phyloP scores from a whole-genome alignment of 148 eudicot species.

The Chenopodium berlandieri region DNA sequence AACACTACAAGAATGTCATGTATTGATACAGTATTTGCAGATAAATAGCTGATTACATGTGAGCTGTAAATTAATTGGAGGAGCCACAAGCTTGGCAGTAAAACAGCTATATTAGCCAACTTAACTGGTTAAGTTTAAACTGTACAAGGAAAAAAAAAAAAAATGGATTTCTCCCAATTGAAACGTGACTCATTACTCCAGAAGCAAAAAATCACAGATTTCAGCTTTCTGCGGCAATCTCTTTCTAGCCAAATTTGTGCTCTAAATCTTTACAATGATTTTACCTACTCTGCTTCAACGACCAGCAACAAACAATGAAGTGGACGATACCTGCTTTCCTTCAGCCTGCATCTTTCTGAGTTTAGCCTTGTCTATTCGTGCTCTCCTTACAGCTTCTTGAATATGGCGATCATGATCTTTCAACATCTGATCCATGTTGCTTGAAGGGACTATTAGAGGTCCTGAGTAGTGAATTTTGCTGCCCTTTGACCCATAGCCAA shows the following conservation, averaged over 20 bases:
- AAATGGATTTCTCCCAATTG: constrained; percentile 8
- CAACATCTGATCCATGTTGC: constrained; percentile 83
- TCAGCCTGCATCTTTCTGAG: constrained; percentile 57
- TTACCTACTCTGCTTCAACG: constrained; percentile 39
- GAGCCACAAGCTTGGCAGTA: constrained; percentile 18
- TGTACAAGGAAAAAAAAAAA: constrained; percentile 27
- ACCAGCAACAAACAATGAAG: constrained; percentile 51
- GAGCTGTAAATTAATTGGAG: constrained; percentile 3
- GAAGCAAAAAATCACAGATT: constrained; percentile 19
- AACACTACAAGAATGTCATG: constrained; percentile 16
- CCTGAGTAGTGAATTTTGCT: constrained; percentile 95
- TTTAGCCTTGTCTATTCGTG: constrained; percentile 71
- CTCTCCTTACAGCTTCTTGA: constrained; percentile 86
- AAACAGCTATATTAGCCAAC: constrained; percentile 6
- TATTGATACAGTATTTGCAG: constrained; percentile 13
- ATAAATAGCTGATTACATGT: constrained; percentile 22
- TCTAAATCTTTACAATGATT: constrained; percentile 25
- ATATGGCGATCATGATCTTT: constrained; percentile 91
- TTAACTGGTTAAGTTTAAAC: constrained; percentile 16
- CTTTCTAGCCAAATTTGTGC: constrained; percentile 12
- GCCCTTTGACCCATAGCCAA: constrained; percentile 82
- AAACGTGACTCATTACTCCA: constrained; percentile 18
- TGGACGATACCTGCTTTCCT: constrained; percentile 43
- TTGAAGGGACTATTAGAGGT: constrained; percentile 77
- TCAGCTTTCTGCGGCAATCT: constrained; percentile 21